These are phyloP conservation scores for Pythium phragmiticola DNA, from an alignment of 352 stramenopile species.

Conservation along the genomic window DNA sequence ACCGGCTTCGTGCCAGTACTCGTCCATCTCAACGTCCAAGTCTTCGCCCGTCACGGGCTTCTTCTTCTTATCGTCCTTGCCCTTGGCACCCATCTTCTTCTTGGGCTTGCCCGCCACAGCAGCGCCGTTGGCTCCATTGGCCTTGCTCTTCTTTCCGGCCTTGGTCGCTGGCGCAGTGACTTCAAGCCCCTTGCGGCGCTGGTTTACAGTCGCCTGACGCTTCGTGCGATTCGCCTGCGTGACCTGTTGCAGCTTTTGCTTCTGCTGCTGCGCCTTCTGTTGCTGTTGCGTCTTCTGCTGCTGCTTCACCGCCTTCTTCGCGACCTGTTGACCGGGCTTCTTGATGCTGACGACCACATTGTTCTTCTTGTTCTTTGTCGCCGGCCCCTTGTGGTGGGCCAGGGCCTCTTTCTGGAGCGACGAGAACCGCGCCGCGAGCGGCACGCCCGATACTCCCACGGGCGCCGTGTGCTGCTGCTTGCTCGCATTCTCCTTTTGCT, in stretches of 20 bases:
- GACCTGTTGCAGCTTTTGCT: constrained; percentile 68
- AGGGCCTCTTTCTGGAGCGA: constrained; percentile 48
- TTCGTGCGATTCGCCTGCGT: constrained; percentile 64
- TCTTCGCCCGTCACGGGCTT: constrained; percentile 67
- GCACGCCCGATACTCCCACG: constrained; percentile 65
- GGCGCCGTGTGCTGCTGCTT: constrained; percentile 29
- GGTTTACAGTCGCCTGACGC: constrained; percentile 72
- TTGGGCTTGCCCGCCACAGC: constrained; percentile 20
- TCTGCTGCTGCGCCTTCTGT: constrained; percentile 41
- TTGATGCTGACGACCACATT: constrained; percentile 30
- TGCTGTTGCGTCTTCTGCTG: constrained; percentile 26
- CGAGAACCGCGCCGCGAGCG: constrained; percentile 79
- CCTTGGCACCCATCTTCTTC: constrained; percentile 14
- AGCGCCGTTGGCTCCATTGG: constrained; percentile 16
- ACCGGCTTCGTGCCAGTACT: constrained; percentile 86
- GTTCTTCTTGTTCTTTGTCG: constrained; percentile 16
- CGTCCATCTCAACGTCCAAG: constrained; percentile 87
- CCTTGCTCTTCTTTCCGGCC: constrained; percentile 21
- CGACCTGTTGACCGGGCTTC: constrained; percentile 8
- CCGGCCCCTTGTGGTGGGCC: constrained; percentile 2
- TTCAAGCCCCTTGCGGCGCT: constrained; percentile 69
- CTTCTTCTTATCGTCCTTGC: constrained; percentile 38
- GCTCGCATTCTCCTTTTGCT: constrained; percentile 25
- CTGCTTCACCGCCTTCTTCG: constrained; percentile 22
- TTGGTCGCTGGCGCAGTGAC: constrained; percentile 25